Percentiles rank a stretch among this genome's conserved stretches.
Conservation (phyloP, 176 grass and related monocot species). For the Pontederia crassipes region DNA sequence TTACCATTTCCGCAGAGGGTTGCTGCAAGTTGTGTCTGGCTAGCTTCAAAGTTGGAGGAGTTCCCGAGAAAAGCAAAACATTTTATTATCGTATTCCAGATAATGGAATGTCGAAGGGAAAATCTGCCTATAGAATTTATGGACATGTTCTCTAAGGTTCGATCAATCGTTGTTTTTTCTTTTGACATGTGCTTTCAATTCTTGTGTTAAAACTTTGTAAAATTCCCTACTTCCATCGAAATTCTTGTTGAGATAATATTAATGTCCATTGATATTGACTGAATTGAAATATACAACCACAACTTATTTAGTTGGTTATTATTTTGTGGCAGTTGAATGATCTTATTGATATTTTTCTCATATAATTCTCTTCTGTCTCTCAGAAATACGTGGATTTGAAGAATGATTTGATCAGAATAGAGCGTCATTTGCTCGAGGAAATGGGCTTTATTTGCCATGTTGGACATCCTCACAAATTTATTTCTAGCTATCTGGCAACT, state of each 20-base stretch:
- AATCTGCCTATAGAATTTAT: constrained; percentile 57
- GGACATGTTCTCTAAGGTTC: constrained; percentile 57
- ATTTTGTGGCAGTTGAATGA: neutral
- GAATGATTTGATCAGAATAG: constrained; percentile 73
- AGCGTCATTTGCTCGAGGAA: constrained; percentile 80
- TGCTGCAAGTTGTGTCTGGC: constrained; percentile 87
- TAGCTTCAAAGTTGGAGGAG: constrained; percentile 84
- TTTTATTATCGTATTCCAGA: constrained; percentile 75
- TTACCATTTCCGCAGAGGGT: constrained; percentile 40
- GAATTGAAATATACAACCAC: too few relatives aligned
- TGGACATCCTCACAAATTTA: constrained; percentile 88
- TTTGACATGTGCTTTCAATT: neutral
- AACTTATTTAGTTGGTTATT: neutral
- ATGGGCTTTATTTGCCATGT: constrained; percentile 88
- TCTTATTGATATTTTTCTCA: constrained; percentile 5
- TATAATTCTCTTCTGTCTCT: neutral
- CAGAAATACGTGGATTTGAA: constrained; percentile 61
- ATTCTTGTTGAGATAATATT: neutral
- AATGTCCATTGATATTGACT: too few relatives aligned
- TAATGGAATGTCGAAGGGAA: constrained; percentile 75
- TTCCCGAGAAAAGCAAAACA: constrained; percentile 60
- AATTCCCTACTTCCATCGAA: neutral
- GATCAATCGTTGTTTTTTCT: too few relatives aligned
- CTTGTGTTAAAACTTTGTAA: neutral
- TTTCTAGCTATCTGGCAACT: constrained; percentile 80